Conservation (phyloP, 1,139 yeast species). For the Zygosaccharomyces sapae region DNA sequence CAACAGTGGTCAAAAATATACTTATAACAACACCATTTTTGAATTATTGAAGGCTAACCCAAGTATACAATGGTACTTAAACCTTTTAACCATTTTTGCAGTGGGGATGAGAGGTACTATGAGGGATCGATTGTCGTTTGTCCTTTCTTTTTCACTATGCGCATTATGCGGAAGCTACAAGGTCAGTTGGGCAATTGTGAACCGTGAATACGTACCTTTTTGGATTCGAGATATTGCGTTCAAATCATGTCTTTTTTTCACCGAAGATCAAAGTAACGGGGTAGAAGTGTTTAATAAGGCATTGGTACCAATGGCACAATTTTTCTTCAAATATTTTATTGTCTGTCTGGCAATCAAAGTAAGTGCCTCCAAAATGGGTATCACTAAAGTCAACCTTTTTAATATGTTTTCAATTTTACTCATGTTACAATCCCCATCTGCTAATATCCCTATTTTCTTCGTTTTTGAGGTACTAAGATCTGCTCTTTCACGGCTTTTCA, state of each 20-base stretch:
- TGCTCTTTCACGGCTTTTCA: constrained; percentile 12
- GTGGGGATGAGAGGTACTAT: constrained; percentile 27
- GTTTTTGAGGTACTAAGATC: constrained; percentile 42
- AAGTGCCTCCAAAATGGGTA: constrained; percentile 17
- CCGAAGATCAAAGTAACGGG: neutral
- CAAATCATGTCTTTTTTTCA: constrained; percentile 14
- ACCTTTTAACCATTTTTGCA: constrained; percentile 41
- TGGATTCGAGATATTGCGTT: constrained; percentile 14
- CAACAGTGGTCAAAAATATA: constrained; percentile 82
- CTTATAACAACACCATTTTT: constrained; percentile 47
- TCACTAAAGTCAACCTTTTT: constrained; percentile 29
- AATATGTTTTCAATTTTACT: constrained; percentile 52
- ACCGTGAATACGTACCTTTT: constrained; percentile 36
- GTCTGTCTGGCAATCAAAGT: constrained; percentile 34
- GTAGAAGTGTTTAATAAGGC: constrained; percentile 14
- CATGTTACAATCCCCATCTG: constrained; percentile 63
- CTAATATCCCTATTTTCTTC: constrained; percentile 67
- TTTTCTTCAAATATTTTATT: constrained; percentile 31
- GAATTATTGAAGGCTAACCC: constrained; percentile 33
- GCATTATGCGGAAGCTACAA: constrained; percentile 54
- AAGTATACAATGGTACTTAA: constrained; percentile 48
- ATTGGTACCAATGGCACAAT: constrained; percentile 35
- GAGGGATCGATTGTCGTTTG: constrained; percentile 39
- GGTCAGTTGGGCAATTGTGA: constrained; percentile 49
- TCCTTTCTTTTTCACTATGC: constrained; percentile 40